A percentile compares a stretch with the other conserved stretches of the same genome.
Evolutionary conservation across 2,329 filamentous ascomycete genomes (phyloP).

Genomic region (Trichoderma koningiopsis): DNA sequence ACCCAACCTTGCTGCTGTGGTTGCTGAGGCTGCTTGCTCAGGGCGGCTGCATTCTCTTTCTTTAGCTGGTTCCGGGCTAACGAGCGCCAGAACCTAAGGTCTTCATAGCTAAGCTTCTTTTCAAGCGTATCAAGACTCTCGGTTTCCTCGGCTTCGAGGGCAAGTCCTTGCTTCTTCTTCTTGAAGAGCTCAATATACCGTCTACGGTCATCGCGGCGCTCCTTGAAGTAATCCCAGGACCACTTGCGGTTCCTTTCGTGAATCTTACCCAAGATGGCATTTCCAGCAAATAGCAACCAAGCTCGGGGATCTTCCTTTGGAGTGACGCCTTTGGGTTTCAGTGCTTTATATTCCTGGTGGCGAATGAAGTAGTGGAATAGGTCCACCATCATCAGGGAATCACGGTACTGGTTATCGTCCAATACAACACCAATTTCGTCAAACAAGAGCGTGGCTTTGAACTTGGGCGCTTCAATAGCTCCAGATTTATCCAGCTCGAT

Average conservation of each 20-base stretch:
- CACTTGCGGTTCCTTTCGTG: conserved; percentile 90
- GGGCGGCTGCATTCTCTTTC: conserved; percentile 90
- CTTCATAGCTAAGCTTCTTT: conserved; percentile 87
- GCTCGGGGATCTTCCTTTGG: conserved; percentile 89
- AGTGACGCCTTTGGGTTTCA: conserved; percentile 77
- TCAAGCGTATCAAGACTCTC: conserved; percentile 77
- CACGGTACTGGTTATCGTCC: conserved; percentile 95
- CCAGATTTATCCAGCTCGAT: conserved; percentile 94
- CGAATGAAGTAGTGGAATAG: conserved; percentile 98
- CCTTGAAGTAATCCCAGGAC: conserved; percentile 95
- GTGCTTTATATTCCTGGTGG: conserved; percentile 94
- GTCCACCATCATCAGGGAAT: conserved; percentile 96
- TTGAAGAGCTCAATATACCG: conserved; percentile 95
- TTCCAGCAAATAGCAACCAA: conserved; percentile 89
- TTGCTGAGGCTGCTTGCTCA: conserved; percentile 61
- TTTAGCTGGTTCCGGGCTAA: conserved; percentile 90
- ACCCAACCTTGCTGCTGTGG: conserved; percentile 83
- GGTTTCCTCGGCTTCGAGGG: conserved; percentile 68
- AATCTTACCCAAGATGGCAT: conserved; percentile 89
- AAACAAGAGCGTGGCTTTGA: conserved; percentile 89
- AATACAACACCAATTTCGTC: conserved; percentile 98
- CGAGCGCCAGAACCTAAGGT: conserved; percentile 95
- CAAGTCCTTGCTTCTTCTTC: conserved; percentile 78
- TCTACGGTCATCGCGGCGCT: conserved; percentile 84
- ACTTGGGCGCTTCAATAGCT: conserved; percentile 74